A percentile compares a stretch with the other conserved stretches of the same genome.
Evolutionary conservation across 2,329 filamentous ascomycete species (phyloP).

Genomic region (Colletotrichum melonis): DNA sequence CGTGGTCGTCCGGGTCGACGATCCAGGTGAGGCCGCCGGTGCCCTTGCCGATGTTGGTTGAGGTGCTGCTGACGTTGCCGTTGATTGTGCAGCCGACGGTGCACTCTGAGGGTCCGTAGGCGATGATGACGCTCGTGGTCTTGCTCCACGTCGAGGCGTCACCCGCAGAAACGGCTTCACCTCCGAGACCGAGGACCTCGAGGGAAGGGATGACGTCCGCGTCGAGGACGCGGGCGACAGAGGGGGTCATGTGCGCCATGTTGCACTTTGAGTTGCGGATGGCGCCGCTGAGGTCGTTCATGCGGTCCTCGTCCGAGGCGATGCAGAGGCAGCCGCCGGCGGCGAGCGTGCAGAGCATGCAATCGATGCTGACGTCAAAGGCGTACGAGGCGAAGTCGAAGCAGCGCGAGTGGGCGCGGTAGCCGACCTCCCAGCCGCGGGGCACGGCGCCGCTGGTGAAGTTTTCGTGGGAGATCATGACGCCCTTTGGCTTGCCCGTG

Average conservation of each 20-base stretch:
- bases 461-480: slow-evolving; percentile 62
- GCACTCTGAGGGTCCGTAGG: slow-evolving; percentile 66
- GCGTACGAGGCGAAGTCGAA: slow-evolving; percentile 64
- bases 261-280: slow-evolving; percentile 57
- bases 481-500: slow-evolving; percentile 73
- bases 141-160: slow-evolving; percentile 61
- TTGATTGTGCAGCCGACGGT: slow-evolving; percentile 64
- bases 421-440: slow-evolving; percentile 54
- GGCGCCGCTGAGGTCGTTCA: slow-evolving; percentile 61
- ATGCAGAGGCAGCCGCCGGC: slow-evolving; percentile 63
- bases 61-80: slow-evolving; percentile 51
- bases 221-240: slow-evolving; percentile 60
- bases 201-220: slow-evolving; percentile 57
- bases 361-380: slow-evolving; percentile 66
- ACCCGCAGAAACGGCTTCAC: slow-evolving; percentile 63
- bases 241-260: slow-evolving; percentile 63
- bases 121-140: slow-evolving; percentile 59
- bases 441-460: slow-evolving; percentile 59
- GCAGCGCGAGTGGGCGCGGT: slow-evolving; percentile 53
- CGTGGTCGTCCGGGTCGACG: slow-evolving; percentile 58
- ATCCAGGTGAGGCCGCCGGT: slow-evolving; percentile 63
- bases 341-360: slow-evolving; percentile 65
- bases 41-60: slow-evolving; percentile 60
- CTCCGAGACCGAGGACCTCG: slow-evolving; percentile 60
- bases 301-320: slow-evolving; percentile 63